phyloP scores from a whole-genome alignment of 164 flowering plant species.

The Cinnamomum chago region DNA sequence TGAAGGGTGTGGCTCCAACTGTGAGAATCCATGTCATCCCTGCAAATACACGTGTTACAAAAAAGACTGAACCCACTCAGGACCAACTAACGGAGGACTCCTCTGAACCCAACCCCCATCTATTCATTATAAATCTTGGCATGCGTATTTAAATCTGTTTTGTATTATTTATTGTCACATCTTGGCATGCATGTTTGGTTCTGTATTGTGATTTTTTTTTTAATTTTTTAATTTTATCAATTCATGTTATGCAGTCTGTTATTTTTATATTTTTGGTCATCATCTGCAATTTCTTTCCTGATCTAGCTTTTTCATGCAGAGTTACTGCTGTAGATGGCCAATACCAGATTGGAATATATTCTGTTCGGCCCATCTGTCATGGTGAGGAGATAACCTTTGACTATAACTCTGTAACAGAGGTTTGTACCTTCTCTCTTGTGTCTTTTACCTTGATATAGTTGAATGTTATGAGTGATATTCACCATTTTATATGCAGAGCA shows the following conservation, averaged over 20 bases:
- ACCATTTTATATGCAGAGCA: slow-evolving; percentile 51
- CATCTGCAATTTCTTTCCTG: background rate
- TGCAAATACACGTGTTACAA: too few species aligned
- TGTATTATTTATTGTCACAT: too few species aligned
- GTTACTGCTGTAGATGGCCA: slow-evolving; percentile 98
- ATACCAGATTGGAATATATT: slow-evolving; percentile 95
- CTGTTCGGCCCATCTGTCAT: slow-evolving; percentile 64
- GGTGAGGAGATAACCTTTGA: slow-evolving; percentile 99
- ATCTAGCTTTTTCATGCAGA: slow-evolving; percentile 35
- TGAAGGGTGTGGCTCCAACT: too few species aligned
- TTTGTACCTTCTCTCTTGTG: slow-evolving; percentile 22
- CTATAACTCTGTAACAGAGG: slow-evolving; percentile 99
- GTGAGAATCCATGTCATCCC: too few species aligned
- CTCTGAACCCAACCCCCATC: too few species aligned
- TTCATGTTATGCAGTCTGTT: background rate
- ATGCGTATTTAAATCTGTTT: too few species aligned
- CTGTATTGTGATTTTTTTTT: too few species aligned
- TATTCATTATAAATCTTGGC: too few species aligned
- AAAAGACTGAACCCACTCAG: too few species aligned
- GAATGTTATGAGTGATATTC: background rate
- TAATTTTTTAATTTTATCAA: too few species aligned
- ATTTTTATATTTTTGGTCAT: background rate
- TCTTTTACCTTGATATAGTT: background rate
- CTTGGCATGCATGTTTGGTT: too few species aligned
- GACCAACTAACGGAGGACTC: too few species aligned